Evolutionary conservation across 1,284 basidiomycete genomes (phyloP), one percentile per base, ranked within the genome.

Genomic region (Ganoderma meredithae): DNA sequence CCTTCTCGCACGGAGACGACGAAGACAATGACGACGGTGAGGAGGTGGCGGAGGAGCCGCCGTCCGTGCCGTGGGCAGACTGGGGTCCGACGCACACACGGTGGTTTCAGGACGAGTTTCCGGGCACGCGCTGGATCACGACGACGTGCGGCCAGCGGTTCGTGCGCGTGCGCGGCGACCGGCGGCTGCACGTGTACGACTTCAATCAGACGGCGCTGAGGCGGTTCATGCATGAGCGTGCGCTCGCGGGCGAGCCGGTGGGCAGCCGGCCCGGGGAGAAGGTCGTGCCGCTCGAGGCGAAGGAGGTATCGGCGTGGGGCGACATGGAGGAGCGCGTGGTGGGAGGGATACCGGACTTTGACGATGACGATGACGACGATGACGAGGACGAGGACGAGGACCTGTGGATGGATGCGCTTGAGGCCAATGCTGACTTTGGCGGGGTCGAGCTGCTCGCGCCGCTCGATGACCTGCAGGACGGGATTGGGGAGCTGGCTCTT

Each of bases 71-170:
- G 0, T 87, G 84, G 83, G 63, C 68, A 0, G 69, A 74, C 1
- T 88, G 86, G 86, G 85, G 84, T 3, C 80, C 81, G 3, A 65
- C 65, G 0, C 72, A 77, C 12, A 81, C 83, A 36, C 80, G 84
- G 17, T 86, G 83, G 82, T 79, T 85, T 68, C 77, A 81, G 60
- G 74, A 78, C 25, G 80, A 81, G 36, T 69, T 69, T n/a, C 71
- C 79, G 40, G 76, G 81, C 12, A 81, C 78, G 40, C 77, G 82
- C 22, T 86, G 84, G 84, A 85, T 87, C 62, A 86, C 85, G 55
- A 84, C 82, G 6, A 82, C 84, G 3, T 77, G 79, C 22, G 86
- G 86, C 4, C 83, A 85, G 75, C 78, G 86, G 15, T 81, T 80
- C 58, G 82, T 82, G 39, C 69, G 79, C 40, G 75, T 68, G 62